A percentile compares a stretch with the other conserved stretches of the same genome.
These are phyloP conservation scores for Arxiozyma bovina DNA, from an alignment of 1,139 yeast genomes.

Conservation along the genomic window DNA sequence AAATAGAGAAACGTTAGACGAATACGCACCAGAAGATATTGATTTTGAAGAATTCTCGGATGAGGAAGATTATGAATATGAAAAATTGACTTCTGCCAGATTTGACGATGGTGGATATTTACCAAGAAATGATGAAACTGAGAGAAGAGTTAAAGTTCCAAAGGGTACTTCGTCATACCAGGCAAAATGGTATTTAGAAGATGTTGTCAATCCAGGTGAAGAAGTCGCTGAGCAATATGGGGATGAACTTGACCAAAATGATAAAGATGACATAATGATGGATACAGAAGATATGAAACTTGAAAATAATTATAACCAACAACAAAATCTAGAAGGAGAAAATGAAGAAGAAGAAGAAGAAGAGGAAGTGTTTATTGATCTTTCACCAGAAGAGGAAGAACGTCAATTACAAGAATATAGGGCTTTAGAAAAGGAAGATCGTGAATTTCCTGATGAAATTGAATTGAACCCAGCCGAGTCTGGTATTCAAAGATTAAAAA, in stretches of 20 bases:
- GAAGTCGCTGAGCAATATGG: conserved; percentile 37
- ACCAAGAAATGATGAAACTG: conserved; percentile 33
- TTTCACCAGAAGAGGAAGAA: conserved; percentile 75
- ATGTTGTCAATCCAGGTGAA: conserved; percentile 43
- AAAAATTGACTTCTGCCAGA: conserved; percentile 47
- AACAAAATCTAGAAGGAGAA: conserved; percentile 20
- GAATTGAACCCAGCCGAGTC: conserved; percentile 71
- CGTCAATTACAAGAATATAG: conserved; percentile 66
- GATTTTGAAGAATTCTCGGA: conserved; percentile 45
- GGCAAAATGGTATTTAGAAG: conserved; percentile 81
- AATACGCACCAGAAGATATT: conserved; percentile 51
- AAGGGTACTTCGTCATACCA: conserved; percentile 91
- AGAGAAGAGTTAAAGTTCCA: conserved; percentile 48
- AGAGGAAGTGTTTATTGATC: conserved; percentile 60
- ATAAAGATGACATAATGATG: conserved; percentile 30
- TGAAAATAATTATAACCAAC: conserved; percentile 31
- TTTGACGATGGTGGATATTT: conserved; percentile 65
- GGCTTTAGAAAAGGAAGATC: conserved; percentile 66
- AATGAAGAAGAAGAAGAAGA: conserved; percentile 36
- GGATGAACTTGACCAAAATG: conserved; percentile 36
- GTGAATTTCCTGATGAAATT: conserved; percentile 91
- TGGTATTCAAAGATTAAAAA: conserved; percentile 62
- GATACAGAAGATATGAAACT: conserved; percentile 28
- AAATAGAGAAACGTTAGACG: conserved; percentile 58
- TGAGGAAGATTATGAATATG: conserved; percentile 38